Evolutionary conservation across 768 basidiomycete genomes (phyloP), one percentile per base, ranked within the genome.

Genomic region (Amanita muscaria): DNA sequence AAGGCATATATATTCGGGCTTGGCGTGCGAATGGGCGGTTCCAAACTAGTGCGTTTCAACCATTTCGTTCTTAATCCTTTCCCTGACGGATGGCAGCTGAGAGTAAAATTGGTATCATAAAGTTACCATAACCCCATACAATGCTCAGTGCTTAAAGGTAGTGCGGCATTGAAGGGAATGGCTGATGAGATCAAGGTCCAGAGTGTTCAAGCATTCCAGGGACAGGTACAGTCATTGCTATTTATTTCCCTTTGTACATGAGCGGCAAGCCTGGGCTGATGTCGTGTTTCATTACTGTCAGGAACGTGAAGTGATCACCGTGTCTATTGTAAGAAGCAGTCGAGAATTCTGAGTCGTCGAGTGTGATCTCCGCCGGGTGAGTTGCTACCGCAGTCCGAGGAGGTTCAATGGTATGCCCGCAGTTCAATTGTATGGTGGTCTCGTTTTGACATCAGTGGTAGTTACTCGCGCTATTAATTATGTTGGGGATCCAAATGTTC

Each of bases 131-230:
- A 55, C 77, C 0, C 80, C 80, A 1, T 83, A 82, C 52, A 71
- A 77, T 50, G 79, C 77, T 0, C 80, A 83, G 53, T 67, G 69
- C 36, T 55, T 59, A 9, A 77, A 73, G 53, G 63, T 82, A 16
- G 74, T 10, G 56, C 47, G 5, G 42, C 57, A 2, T 55, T 80
- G 12, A 54, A 56, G 21, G 49, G 44, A 30, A 53, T 62, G 15
- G 62, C 64, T 1, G 65, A 66, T 21, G 62, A 55, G 4, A 63
- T 80, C 43, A 80, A 80, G 51, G 73, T 83, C 11, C 80, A 78
- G 15, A 77, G 74, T 16, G 78, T 79, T 1, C 80, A 82, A 51
- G 77, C 79, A n/a, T n/a, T 79, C 59, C 80, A 81, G 56, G 80
- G 79, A 6, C 75, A 79, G 60, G 76, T 73, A 58, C 60, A 62